Evolutionary conservation across 2,329 filamentous ascomycete genomes (phyloP).

Genomic region (Aspergillus arachidicola): DNA sequence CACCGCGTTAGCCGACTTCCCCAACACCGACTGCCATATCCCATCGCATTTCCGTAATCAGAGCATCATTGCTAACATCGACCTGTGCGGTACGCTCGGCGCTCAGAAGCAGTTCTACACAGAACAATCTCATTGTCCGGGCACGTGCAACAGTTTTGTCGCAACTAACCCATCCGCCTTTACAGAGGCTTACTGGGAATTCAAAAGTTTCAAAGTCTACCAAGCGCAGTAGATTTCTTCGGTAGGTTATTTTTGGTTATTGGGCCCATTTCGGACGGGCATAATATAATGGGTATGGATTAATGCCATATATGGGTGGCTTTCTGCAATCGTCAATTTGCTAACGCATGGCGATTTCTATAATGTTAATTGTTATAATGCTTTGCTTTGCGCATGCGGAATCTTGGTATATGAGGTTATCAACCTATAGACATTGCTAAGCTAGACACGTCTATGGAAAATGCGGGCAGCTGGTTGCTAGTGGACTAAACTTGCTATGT

Average conservation of each 20-base stretch:
- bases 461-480: too few species aligned
- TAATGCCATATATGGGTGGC: neutral
- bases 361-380: neutral
- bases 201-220: constrained; percentile 64
- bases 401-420: neutral
- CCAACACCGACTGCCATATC: constrained; percentile 64
- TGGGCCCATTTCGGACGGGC: too few species aligned
- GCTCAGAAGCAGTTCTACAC: constrained; percentile 37
- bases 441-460: neutral
- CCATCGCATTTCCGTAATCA: constrained; percentile 63
- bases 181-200: constrained; percentile 66
- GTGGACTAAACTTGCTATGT: too few species aligned
- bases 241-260: too few species aligned
- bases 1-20: constrained; percentile 65
- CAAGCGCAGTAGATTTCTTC: constrained; percentile 27
- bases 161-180: constrained; percentile 60
- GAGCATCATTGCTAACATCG: constrained; percentile 68
- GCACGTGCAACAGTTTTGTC: constrained; percentile 61
- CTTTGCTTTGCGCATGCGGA: neutral
- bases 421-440: neutral
- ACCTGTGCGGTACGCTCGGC: constrained; percentile 63
- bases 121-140: constrained; percentile 46
- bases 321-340: neutral
- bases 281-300: neutral
- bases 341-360: neutral